phyloP scores from a whole-genome alignment of 305 asterid species.

The Fraxinus velutina region DNA sequence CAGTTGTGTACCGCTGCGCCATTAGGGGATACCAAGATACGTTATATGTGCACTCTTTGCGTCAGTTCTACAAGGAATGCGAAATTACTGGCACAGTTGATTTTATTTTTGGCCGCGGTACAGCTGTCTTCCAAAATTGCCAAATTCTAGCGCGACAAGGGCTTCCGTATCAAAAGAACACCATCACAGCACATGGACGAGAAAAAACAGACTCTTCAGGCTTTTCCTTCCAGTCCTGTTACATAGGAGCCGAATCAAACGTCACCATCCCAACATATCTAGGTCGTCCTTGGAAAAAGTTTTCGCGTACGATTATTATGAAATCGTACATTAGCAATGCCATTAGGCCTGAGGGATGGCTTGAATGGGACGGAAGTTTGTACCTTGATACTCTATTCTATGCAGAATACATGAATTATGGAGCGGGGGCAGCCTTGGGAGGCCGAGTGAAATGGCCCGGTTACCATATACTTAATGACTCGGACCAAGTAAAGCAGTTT shows the following conservation, averaged over 20 bases:
- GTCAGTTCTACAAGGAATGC: conserved; percentile 64
- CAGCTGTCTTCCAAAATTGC: conserved; percentile 52
- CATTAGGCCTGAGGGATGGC: conserved; percentile 63
- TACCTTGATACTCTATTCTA: conserved; percentile 46
- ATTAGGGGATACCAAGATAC: conserved; percentile 66
- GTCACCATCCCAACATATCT: conserved; percentile 46
- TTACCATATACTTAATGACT: conserved; percentile 35
- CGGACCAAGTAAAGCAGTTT: conserved; percentile 40
- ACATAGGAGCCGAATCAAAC: conserved; percentile 39
- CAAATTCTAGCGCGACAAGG: conserved; percentile 46
- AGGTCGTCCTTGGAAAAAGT: conserved; percentile 69
- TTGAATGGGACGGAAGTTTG: conserved; percentile 44
- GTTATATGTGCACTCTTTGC: conserved; percentile 50
- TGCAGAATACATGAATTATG: conserved; percentile 58
- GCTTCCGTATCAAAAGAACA: conserved; percentile 48
- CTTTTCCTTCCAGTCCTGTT: conserved; percentile 53
- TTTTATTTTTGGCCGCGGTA: conserved; percentile 63
- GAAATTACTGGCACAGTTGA: conserved; percentile 58
- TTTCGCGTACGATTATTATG: conserved; percentile 55
- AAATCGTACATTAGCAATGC: conserved; percentile 49
- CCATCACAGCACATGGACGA: conserved; percentile 71
- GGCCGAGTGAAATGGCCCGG: conserved; percentile 63
- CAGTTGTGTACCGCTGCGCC: conserved; percentile 54
- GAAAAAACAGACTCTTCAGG: conserved; percentile 49
- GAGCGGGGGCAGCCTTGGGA: conserved; percentile 58